Base-by-base conservation (phyloP, 129 eudicot species). In the Escallonia rubra region DNA sequence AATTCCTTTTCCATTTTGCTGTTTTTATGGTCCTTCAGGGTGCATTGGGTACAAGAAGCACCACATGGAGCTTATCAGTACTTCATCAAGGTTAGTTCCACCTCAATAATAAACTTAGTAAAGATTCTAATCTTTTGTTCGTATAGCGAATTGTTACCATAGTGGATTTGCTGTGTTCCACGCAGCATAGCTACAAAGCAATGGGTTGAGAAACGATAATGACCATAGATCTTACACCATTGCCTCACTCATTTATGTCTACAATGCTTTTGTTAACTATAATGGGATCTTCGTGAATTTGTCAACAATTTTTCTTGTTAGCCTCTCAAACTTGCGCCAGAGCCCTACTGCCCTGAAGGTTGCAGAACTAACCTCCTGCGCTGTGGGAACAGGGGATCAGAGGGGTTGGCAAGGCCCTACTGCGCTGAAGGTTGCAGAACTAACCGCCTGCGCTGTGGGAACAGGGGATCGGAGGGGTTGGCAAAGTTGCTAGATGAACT, bases 11-110 rank as follows among this genome's bases (percentile, higher is more conserved):
- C 68, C 40, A 41, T 64, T 65, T 61, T 39, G 50, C 11, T 48
- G 34, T 60, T 63, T 50, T 41, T 23, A 48, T 15, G 23, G 14
- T 12, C 38, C 10, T 70, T 66, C 83, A 91, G 96, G 77, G 97
- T 79, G 69, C 78, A 65, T 3, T 91, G 93, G 97, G 67, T 72
- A 63, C 96, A 91, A 76, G 83, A 75, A 64, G 52, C 52, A 57
- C 81, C 84, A 49, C 70, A 79, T 71, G 97, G 97, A 70, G 65
- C 79, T 77, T 87, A 91, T 76, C 96, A 91, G 79, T 91, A 91
- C 75, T 91, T 91, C 74, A 55, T 85, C 56, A 91, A 91, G 93
- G 97, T 90, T 65, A 43, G 79, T 74, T 42, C 34, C 2, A 40
- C 38, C 64, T 65, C 43, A 49, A 50, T n/a, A 4, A 55, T 34